Conservation (phyloP, 192 early-diverging fungal genomes). For the Haplosporangium gracile region DNA sequence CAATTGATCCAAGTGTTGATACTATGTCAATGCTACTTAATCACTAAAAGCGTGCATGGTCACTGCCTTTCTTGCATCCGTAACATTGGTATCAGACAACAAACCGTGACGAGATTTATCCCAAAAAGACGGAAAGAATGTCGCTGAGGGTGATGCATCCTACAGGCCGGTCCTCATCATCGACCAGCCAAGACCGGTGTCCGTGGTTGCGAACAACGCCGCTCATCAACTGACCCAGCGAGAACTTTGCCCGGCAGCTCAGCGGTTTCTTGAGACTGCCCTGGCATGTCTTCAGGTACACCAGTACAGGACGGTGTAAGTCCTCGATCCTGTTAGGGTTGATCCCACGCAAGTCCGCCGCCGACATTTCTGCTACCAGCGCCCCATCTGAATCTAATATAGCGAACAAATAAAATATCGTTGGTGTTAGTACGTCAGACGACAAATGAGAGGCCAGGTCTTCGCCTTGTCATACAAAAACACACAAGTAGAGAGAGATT, state of each 20-base stretch:
- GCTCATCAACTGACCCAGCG: constrained; percentile 68
- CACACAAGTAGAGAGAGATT: not conserved
- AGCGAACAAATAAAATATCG: constrained; percentile 4
- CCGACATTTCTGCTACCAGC: constrained; percentile 77
- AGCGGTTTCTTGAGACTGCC: constrained; percentile 67
- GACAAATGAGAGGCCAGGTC: not conserved
- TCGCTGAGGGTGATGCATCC: constrained; percentile 86
- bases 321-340: constrained; percentile 66
- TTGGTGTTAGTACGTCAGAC: not conserved
- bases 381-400: constrained; percentile 64
- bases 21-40: no score
- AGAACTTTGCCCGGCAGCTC: constrained; percentile 64
- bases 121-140: constrained; percentile 67
- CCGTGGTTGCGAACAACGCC: constrained; percentile 62
- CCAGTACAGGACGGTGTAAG: constrained; percentile 74
- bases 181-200: constrained; percentile 77
- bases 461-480: not conserved
- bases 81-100: no score
- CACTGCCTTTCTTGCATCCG: no score
- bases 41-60: no score
- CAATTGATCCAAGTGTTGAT: no score
- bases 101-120: not conserved
- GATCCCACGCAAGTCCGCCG: constrained; percentile 81
- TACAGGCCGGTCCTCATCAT: constrained; percentile 65
- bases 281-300: constrained; percentile 69